Percentiles rank a stretch among this genome's conserved stretches.
These are phyloP conservation scores for Clarireedia paspali DNA, from an alignment of 2,329 filamentous ascomycete species.

Conservation along the genomic window DNA sequence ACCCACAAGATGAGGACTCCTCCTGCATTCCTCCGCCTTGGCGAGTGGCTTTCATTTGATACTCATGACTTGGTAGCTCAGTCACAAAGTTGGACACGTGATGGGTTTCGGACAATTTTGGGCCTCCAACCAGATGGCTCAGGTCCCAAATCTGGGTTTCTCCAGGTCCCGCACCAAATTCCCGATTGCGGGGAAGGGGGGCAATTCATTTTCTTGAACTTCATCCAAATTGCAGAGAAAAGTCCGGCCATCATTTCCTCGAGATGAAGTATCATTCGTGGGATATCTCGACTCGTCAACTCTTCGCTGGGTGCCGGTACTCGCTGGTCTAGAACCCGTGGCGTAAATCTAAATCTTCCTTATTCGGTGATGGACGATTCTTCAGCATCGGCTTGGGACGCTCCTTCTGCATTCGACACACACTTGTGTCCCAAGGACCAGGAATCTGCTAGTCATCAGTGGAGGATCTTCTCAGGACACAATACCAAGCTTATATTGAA, in stretches of 20 bases:
- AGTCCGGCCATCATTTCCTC: no score
- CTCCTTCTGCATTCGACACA: not conserved
- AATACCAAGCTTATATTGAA: not conserved
- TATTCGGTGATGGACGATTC: no score
- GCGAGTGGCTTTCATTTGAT: not conserved
- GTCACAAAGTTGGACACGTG: not conserved
- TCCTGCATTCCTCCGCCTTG: not conserved
- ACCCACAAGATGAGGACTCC: no score
- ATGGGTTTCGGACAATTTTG: not conserved
- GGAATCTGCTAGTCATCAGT: not conserved
- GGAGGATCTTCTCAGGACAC: not conserved
- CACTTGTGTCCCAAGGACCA: not conserved
- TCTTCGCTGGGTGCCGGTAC: no score
- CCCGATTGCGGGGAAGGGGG: not conserved
- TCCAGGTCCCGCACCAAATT: not conserved
- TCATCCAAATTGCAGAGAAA: no score
- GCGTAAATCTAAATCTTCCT: no score
- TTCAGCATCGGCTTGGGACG: no score
- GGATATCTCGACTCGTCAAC: no score
- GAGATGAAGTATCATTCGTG: no score
- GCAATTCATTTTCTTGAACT: no score
- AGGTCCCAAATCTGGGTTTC: not conserved
- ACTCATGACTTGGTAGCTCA: not conserved
- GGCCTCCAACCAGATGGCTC: conserved; percentile 1
- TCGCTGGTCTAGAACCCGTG: no score